phyloP scores from a whole-genome alignment of 83 land plant genomes.

The Picea abies region DNA sequence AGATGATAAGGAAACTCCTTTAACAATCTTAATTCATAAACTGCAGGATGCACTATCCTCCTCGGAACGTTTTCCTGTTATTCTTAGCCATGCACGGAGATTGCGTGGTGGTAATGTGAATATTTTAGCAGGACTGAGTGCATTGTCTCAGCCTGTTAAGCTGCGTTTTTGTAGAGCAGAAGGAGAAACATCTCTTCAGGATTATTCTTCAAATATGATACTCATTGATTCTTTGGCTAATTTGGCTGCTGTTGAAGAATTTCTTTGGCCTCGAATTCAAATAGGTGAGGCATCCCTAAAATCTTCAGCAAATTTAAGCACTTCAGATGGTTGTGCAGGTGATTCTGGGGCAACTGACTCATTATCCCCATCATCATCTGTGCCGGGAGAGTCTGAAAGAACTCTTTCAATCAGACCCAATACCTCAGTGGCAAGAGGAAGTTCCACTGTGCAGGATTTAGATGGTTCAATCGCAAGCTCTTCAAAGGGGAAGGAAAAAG shows the following conservation, averaged over 20 bases:
- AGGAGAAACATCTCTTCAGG: constrained; percentile 58
- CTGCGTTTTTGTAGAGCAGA: constrained; percentile 71
- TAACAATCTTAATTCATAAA: constrained; percentile 60
- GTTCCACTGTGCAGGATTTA: not conserved
- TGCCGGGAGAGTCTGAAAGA: constrained; percentile 11
- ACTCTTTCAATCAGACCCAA: not conserved
- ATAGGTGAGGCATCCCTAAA: constrained; percentile 25
- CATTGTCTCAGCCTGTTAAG: constrained; percentile 67
- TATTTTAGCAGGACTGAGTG: constrained; percentile 51
- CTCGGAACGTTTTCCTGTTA: constrained; percentile 83
- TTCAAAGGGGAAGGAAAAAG: constrained; percentile 42
- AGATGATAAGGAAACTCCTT: constrained; percentile 39
- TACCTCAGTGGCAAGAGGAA: not conserved
- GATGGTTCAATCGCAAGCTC: constrained; percentile 31
- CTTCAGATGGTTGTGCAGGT: constrained; percentile 20
- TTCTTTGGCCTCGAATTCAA: constrained; percentile 77
- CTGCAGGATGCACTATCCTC: constrained; percentile 83
- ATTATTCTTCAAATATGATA: constrained; percentile 50
- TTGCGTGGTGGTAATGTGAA: constrained; percentile 44
- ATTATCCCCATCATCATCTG: constrained; percentile 28
- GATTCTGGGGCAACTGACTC: constrained; percentile 37
- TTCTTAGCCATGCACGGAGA: constrained; percentile 45
- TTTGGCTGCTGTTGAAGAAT: constrained; percentile 72
- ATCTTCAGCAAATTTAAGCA: constrained; percentile 18
- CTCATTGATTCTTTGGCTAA: constrained; percentile 68